Evolutionary conservation across 2,329 filamentous ascomycete species (phyloP).

Genomic region (Nothopassalora personata): DNA sequence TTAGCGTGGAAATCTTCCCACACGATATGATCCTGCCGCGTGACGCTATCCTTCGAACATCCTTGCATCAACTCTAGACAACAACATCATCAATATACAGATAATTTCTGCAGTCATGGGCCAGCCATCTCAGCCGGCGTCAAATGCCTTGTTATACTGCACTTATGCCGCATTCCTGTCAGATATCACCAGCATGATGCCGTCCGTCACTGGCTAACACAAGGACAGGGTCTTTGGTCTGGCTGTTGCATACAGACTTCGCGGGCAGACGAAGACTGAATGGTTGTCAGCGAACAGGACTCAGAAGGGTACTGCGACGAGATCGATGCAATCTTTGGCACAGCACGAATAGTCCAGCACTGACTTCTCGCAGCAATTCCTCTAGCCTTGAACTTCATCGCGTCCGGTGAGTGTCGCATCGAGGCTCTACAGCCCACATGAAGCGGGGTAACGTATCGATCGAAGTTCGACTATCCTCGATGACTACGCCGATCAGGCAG

Average conservation of each 20-base stretch:
- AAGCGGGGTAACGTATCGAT: constrained; percentile 5
- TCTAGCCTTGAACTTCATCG: constrained; percentile 82
- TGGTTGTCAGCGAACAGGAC: constrained; percentile 73
- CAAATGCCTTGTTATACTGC: constrained; percentile 77
- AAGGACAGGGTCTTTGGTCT: constrained; percentile 56
- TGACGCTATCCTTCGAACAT: not conserved
- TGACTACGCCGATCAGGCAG: not conserved
- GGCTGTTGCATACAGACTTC: constrained; percentile 51
- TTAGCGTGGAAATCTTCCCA: not conserved
- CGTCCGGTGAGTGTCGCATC: constrained; percentile 69
- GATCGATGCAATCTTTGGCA: not conserved
- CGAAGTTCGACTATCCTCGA: not conserved
- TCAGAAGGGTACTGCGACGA: constrained; percentile 65
- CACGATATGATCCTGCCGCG: not conserved
- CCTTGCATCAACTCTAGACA: not conserved
- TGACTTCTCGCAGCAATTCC: constrained; percentile 58
- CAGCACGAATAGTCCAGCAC: constrained; percentile 24
- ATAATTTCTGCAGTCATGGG: constrained; percentile 54
- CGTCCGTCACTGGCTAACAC: constrained; percentile 32
- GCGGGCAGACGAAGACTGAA: constrained; percentile 61
- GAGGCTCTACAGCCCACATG: constrained; percentile 3
- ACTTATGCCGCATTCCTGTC: constrained; percentile 75
- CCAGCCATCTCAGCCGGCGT: constrained; percentile 67
- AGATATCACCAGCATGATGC: not conserved
- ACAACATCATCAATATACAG: not conserved